Evolutionary conservation across 768 basidiomycete genomes (phyloP), one percentile per base, ranked within the genome.

Genomic region (Russula ochroleuca): DNA sequence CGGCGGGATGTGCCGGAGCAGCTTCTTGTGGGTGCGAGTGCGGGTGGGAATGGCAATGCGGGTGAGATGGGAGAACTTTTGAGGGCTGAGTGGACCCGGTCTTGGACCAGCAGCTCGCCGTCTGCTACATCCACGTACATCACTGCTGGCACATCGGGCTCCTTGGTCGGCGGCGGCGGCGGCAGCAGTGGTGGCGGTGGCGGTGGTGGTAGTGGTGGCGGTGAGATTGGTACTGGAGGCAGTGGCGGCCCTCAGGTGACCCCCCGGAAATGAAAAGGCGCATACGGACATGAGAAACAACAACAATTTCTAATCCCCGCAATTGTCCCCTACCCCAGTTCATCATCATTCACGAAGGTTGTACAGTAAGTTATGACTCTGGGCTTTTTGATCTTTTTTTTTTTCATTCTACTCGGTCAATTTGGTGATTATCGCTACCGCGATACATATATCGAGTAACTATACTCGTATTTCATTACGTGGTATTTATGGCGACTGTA

Each of bases 61-160:
- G 17, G 50, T 17, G 64, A 65, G 54, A 25, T 65, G 54, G 64
- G 63, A 8, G 63, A 65, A 15, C 41, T 61, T 5, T 33, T 56
- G 31, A 19, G 48, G 48, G 8, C 45, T 5, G 54, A 51, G 48
- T 28, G 59, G 38, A n/a, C 64, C 14, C 54, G 48, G 33, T 65
- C 64, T 2, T 60, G 52, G 64, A 28, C 53, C 5, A 59, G 52
- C 38, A 64, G 43, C 41, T 43, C 58, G 13, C 58, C 35, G 0
- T 59, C 63, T 10, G 63, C 41, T 15, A 52, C 63, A 0, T 59
- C 63, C 2, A 59, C 63, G 0, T 64, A 54, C 17, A 55, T 59
- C 8, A 41, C 57, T 17, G 52, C 63, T 1, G 52, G 37, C 3
- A 64, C 63, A 33, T 47, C 56, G 1, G 48, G 48, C 31, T 64